Evolutionary conservation across 2,329 filamentous ascomycete species (phyloP), one percentile per base, ranked within the genome.

Genomic region (Paecilomyces sp.): DNA sequence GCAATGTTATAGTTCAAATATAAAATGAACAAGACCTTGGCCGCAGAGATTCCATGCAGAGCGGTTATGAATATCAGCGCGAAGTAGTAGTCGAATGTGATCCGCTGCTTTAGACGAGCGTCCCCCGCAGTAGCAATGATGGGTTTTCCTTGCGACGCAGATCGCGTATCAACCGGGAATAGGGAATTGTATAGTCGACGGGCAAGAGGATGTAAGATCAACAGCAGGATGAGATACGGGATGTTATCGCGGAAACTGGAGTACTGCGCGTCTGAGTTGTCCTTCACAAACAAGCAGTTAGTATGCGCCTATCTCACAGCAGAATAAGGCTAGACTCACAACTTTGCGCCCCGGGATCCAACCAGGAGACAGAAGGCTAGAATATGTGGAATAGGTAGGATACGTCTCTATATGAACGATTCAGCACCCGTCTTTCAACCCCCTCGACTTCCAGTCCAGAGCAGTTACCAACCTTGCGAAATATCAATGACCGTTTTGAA

Each of bases 301-400:
- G 22, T 25, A 18, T 12, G 12, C 7, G 5, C 9, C 34, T 15
- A 15, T 15, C 12, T 4, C 15, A 2, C 7, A 28, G n/a, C 34
- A 53, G 47, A 11, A 31, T 18, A 47, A 53, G 30, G 13, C 55
- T 33, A 41, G 65, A 73, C 85, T 68, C 81, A 91, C 89, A 63
- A 97, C 91, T 82, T 91, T 91, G 61, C 93, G 89, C 28, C 93
- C 93, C 7, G 89, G 89, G 60, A 99, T 89, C 94, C 94, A 99
- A 66, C 94, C 95, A 8, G 86, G 82, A 1, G 86, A 87, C 15
- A 99, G 83, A 47, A 88, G 79, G 61, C 80, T 79, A 62, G 88
- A 82, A 71, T 88, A 97, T 66, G 88, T 89, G 60, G 81, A 72
- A 71, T 94, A 99, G 65, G 89, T 87, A 4, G 91, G 90, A 71